Evolutionary conservation across 768 basidiomycete genomes (phyloP), one percentile per base, ranked within the genome.

Genomic region (Hypsizygus marmoreus): DNA sequence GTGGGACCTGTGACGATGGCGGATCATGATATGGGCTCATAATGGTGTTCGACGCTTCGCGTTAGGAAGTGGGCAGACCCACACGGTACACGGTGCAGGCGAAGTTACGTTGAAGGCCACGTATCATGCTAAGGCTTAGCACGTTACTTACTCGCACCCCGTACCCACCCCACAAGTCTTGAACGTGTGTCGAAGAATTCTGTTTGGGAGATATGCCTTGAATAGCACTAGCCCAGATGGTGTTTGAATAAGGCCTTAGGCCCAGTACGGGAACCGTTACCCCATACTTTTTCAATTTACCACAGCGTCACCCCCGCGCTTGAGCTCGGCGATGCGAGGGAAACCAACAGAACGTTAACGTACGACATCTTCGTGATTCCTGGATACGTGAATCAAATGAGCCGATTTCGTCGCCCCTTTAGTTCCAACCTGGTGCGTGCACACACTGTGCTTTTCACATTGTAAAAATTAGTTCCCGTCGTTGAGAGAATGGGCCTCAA

Each of bases 1-100:
- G 33, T 34, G 5, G 12, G 10, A n/a, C n/a, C n/a, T n/a, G n/a
- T 14, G 33, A 34, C 14, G 28, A 28, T 14, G 38, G 24, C 38
- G 25, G 38, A 40, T 40, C 38, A 40, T 24, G 29, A 40, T 24
- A n/a, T 40, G 23, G 38, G 38, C 25, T 16, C n/a, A 13, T 11
- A 4, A 2, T 9, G 22, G 24, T 16, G 14, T 17, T 11, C 19
- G 24, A 39, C 37, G 37, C 26, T 9, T 37, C 31, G 9, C 6
- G 16, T 16, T 9, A 35, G 16, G 14, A 24, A 5, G 8, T 20
- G 7, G n/a, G n/a, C 16, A 24, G 37, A 11, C 23, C 11, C 12
- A 9, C 12, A 11, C 20, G 23, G 22, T 39, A 24, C 37, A 22
- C 37, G 23, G 26, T 39, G 26, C 5, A 24, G 23, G 23, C 16